These are phyloP conservation scores for Colletotrichum chrysophilum DNA, from an alignment of 2,329 filamentous ascomycete species.

Conservation along the genomic window DNA sequence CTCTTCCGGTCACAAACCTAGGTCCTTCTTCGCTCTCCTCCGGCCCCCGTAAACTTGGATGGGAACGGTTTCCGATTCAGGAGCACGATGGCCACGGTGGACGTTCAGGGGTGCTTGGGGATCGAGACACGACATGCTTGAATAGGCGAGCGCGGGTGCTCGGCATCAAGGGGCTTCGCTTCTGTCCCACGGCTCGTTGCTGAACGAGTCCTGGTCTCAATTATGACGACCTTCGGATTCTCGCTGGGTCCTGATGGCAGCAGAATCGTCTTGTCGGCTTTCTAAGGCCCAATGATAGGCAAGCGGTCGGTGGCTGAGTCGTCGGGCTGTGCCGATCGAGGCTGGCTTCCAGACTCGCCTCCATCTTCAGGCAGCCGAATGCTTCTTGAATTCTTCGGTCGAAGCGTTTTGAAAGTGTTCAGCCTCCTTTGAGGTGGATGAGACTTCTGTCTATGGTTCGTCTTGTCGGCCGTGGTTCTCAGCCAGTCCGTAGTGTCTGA, in stretches of 20 bases:
- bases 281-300: neutral
- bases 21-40: neutral
- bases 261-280: neutral
- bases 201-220: neutral
- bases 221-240: neutral
- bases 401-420: neutral
- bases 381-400: neutral
- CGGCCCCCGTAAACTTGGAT: neutral
- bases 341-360: neutral
- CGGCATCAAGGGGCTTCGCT: neutral
- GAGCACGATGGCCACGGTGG: neutral
- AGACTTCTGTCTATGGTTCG: neutral
- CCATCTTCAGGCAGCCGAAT: neutral
- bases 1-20: neutral
- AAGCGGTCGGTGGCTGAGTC: neutral
- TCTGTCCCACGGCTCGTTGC: neutral
- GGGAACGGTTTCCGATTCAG: neutral
- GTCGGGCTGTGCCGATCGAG: neutral
- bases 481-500: neutral
- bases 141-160: neutral
- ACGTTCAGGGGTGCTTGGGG: neutral
- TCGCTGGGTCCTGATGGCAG: neutral
- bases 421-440: neutral
- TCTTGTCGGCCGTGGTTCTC: neutral
- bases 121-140: conserved; percentile 7